Base-by-base conservation (phyloP, 371 early-diverging fungal species). In the Mortierella sp. region DNA sequence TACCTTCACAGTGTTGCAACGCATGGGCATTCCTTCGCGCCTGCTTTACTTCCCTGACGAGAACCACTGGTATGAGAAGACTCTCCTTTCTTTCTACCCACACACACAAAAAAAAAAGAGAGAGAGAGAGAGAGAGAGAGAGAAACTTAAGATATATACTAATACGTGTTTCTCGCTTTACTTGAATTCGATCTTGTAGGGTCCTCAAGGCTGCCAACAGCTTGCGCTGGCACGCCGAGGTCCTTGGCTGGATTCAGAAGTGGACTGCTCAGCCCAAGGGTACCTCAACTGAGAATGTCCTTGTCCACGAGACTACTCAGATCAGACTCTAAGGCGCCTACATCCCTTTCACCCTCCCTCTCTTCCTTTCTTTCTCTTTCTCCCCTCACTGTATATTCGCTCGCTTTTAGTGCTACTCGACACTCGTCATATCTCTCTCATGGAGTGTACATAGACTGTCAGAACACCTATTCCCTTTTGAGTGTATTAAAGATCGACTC, bases 11-110 rank as follows among this genome's bases (percentile, higher is more conserved):
- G 94, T 93, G 0, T 82, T 94, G 50, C 92, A 94, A 64, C 87
- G 94, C 59, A 89, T 84, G 69, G 89, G 90, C 14, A 82, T 94
- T 53, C 89, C 90, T 28, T 90, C 93, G 1, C 86, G 89, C 12
- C 74, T 94, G 23, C 66, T 95, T 19, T 92, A 93, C 65, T 95
- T 94, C 84, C 93, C 93, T 25, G 93, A 95, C 71, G 95, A 95
- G 74, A 93, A 87, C 74, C 92, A 93, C 72, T 90, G 90, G 88
- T 72, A 63, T 16, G 67, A 21, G 5, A 7, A 21, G n/a, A 18
- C 11, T 19, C 6, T 25, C 4, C 15, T 46, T 46, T 58, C 45
- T 37, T 37, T 37, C 37, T 5, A 37, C 9, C n/a, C n/a, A n/a
- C n/a, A n/a, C n/a, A n/a, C n/a, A n/a, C n/a, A n/a, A n/a, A n/a